Evolutionary conservation across 2,329 filamentous ascomycete species (phyloP), one percentile per base, ranked within the genome.

Genomic region (Macrophomina tecta): DNA sequence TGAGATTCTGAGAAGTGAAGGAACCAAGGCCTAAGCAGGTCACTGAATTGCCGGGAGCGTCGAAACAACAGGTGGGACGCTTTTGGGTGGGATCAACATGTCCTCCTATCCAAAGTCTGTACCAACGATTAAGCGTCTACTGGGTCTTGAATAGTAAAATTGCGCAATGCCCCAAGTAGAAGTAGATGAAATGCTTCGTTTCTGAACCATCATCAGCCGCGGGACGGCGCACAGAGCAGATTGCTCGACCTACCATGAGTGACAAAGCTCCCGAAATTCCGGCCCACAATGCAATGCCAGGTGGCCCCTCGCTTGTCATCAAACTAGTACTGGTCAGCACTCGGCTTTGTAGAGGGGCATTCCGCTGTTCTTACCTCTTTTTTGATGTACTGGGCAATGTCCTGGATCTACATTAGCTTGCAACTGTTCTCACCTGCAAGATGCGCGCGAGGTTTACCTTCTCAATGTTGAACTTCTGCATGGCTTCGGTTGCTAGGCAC

Each of bases 161-260:
- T 68, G 95, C 95, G 81, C 93, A 97, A 85, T 98, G 95, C 65
- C 95, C 95, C 68, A 99, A 91, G 84, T 99, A 99, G 85, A 99
- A 99, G 85, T 99, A 99, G 80, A 99, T 97, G 85, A 99, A 99
- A 82, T 99, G 95, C 84, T 98, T 98, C 34, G 95, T 98, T 82
- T 98, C 95, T 97, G 83, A 45, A 49, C 8, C 3, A 36, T 4
- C 5, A 30, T 76, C 40, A 76, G 76, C 52, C 76, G 65, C 45
- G 56, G 36, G 12, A 16, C 48, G n/a, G 53, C 18, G 52, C 32
- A 30, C 23, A 38, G 18, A 32, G 28, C 53, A 18, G 11, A 23
- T 18, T 30, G 9, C 34, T 38, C 58, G 52, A 70, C 87, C 69
- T 87, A 97, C 94, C 94, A 77, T 99, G 95, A 48, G 95, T 99